Percentiles rank a stretch among this genome's conserved stretches.
Evolutionary conservation across 164 flowering plant genomes (phyloP).

Genomic region (Protea cynaroides): DNA sequence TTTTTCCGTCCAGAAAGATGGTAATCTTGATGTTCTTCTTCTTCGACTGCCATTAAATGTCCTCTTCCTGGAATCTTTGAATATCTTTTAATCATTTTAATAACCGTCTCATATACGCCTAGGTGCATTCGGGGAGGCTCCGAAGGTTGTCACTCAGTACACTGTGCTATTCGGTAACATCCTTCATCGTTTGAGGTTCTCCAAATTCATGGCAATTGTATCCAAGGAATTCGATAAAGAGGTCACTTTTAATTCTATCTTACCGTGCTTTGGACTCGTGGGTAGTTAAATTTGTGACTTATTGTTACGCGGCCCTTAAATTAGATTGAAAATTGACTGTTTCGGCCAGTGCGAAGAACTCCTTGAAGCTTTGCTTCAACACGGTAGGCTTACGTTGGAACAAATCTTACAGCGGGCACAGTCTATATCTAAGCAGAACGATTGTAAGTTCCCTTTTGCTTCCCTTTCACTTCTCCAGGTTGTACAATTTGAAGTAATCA

Average conservation of each 20-base stretch:
- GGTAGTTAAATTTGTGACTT: background rate
- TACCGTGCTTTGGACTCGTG: background rate
- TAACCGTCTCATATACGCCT: background rate
- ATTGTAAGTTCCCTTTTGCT: constrained; percentile 21
- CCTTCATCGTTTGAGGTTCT: constrained; percentile 66
- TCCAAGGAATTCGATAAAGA: constrained; percentile 45
- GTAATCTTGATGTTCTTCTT: constrained; percentile 21
- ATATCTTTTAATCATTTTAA: background rate
- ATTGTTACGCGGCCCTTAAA: background rate
- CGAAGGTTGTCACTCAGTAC: constrained; percentile 42
- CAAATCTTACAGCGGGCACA: constrained; percentile 54
- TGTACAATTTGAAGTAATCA: background rate
- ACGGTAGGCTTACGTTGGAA: constrained; percentile 79
- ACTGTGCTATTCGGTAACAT: constrained; percentile 59
- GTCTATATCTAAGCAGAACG: constrained; percentile 26
- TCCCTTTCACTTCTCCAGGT: background rate
- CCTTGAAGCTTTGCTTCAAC: constrained; percentile 65
- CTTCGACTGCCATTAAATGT: background rate
- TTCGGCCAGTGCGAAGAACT: constrained; percentile 47
- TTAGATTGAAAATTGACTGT: background rate
- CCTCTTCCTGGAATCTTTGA: background rate
- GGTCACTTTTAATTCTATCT: constrained; percentile 27
- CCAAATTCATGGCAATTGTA: constrained; percentile 63
- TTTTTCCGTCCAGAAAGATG: constrained; percentile 36
- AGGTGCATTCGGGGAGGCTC: constrained; percentile 38